A percentile compares a stretch with the other conserved stretches of the same genome.
phyloP scores from a whole-genome alignment of 1,284 basidiomycete genomes.

The Cryptococcus sp. region DNA sequence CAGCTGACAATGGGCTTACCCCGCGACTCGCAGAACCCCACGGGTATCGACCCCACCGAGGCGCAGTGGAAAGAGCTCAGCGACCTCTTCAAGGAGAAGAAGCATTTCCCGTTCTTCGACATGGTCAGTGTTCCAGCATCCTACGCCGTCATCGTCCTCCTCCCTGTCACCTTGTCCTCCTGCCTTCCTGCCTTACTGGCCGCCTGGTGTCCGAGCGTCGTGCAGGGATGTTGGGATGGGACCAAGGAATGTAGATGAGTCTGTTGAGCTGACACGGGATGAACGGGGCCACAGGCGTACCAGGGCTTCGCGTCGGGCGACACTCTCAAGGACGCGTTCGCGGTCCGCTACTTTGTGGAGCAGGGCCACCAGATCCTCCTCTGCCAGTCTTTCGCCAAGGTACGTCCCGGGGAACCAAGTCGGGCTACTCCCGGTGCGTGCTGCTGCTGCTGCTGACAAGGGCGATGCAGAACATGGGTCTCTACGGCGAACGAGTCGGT shows the following conservation, averaged over 20 bases:
- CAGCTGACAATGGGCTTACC: slow-evolving; percentile 58
- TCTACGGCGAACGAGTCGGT: slow-evolving; percentile 95
- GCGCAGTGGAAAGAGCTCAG: slow-evolving; percentile 93
- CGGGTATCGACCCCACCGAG: slow-evolving; percentile 90
- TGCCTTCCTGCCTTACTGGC: too few species aligned
- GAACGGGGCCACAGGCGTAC: slow-evolving; percentile 70
- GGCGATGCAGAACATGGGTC: slow-evolving; percentile 76
- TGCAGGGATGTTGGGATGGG: too few species aligned
- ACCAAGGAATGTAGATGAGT: background rate
- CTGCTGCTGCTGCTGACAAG: too few species aligned
- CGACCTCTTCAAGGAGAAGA: slow-evolving; percentile 67
- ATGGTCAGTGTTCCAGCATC: slow-evolving; percentile 51
- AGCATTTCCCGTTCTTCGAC: slow-evolving; percentile 60
- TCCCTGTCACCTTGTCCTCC: too few species aligned
- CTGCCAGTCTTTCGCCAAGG: slow-evolving; percentile 93
- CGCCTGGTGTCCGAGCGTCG: too few species aligned
- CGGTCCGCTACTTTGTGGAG: slow-evolving; percentile 89
- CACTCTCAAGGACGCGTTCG: slow-evolving; percentile 85
- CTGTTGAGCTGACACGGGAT: slow-evolving; percentile 50
- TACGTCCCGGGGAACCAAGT: too few species aligned
- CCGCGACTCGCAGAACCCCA: slow-evolving; percentile 99
- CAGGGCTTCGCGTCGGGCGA: slow-evolving; percentile 91
- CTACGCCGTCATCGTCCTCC: too few species aligned
- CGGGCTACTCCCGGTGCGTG: too few species aligned
- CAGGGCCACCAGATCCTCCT: slow-evolving; percentile 83